These are phyloP conservation scores for Neofusicoccum laricinum DNA, from an alignment of 2,329 filamentous ascomycete species.

Conservation along the genomic window DNA sequence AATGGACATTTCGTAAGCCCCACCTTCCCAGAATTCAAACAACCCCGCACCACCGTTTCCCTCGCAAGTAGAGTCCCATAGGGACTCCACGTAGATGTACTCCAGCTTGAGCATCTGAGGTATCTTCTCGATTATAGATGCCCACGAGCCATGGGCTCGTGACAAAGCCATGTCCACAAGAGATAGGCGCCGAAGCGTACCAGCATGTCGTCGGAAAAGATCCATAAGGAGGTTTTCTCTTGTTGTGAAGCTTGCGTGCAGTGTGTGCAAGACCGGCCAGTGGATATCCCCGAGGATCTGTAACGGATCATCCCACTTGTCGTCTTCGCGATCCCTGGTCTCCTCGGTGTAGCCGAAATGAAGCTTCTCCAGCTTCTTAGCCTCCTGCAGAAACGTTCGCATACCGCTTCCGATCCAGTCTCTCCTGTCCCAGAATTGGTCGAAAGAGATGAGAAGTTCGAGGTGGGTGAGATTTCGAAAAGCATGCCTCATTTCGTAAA, in stretches of 20 bases:
- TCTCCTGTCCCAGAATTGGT: conserved; percentile 1
- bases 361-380: conserved; percentile 17
- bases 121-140: conserved; percentile 19
- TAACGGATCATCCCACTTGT: conserved; percentile 18
- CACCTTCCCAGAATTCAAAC: conserved; percentile 12
- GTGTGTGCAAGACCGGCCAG: conserved; percentile 18
- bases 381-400: conserved; percentile 19
- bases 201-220: conserved; percentile 20
- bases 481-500: conserved; percentile 1
- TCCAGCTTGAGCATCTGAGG: conserved; percentile 21
- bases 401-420: background rate
- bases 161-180: conserved; percentile 1
- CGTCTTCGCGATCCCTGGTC: conserved; percentile 9
- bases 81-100: conserved; percentile 22
- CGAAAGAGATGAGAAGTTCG: conserved; percentile 17
- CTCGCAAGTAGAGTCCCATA: conserved; percentile 19
- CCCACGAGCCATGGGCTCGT: conserved; percentile 7
- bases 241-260: conserved; percentile 20
- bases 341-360: conserved; percentile 18
- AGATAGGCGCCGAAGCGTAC: conserved; percentile 20
- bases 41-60: background rate
- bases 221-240: conserved; percentile 16
- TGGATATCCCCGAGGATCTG: conserved; percentile 19
- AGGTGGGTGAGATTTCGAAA: conserved; percentile 4
- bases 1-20: conserved; percentile 5